Percentiles rank a stretch among this genome's conserved stretches.
Conservation (phyloP, 192 early-diverging fungal genomes). For the Chytriomyces hyalinus region DNA sequence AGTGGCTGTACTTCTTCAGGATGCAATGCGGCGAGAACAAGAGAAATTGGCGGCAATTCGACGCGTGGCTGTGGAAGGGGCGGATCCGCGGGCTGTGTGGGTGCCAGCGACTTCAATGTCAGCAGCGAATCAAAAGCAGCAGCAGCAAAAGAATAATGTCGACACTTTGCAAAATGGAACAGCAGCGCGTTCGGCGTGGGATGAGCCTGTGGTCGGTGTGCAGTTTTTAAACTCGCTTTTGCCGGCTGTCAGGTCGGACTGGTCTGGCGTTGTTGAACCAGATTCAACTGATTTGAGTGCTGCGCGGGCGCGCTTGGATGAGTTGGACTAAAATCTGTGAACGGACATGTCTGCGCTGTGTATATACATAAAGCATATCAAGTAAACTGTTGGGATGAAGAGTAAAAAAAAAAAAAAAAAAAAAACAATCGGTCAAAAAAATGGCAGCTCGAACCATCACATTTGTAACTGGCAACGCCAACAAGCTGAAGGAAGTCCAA, state of each 20-base stretch:
- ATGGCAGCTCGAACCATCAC: constrained; percentile 46
- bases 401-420: background rate
- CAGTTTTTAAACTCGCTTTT: constrained; percentile 15
- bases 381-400: background rate
- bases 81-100: background rate
- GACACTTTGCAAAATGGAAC: background rate
- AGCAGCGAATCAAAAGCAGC: background rate
- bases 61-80: background rate
- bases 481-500: constrained; percentile 92
- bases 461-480: constrained; percentile 96
- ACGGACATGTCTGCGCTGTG: no score
- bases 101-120: background rate
- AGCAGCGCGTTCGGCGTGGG: constrained; percentile 6
- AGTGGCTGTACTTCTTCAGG: background rate
- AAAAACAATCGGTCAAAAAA: background rate
- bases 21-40: constrained; percentile 2
- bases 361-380: no score
- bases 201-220: constrained; percentile 20
- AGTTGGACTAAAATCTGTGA: no score
- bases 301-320: no score
- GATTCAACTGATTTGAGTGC: no score
- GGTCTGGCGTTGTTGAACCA: no score
- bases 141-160: no score
- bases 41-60: background rate
- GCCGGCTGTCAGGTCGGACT: no score